Percentiles rank a stretch among this genome's conserved stretches.
phyloP scores from a whole-genome alignment of 2,329 filamentous ascomycete species.

The Calonectria honghensis region DNA sequence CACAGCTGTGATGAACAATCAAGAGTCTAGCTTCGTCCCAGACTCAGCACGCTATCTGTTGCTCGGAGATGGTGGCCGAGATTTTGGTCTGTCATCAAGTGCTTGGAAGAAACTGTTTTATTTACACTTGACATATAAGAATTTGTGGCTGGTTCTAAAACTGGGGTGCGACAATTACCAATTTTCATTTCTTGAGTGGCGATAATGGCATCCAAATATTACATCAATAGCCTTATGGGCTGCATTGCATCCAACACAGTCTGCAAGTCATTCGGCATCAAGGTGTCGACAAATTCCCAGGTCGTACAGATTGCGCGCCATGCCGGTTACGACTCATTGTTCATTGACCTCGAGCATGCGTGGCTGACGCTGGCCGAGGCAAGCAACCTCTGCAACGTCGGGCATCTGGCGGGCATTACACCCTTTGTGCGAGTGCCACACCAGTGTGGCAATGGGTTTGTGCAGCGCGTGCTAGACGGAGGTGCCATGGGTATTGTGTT shows the following conservation, averaged over 20 bases:
- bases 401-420: conserved; percentile 53
- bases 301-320: conserved; percentile 59
- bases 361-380: conserved; percentile 57
- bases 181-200: background rate
- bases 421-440: conserved; percentile 59
- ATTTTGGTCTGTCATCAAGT: background rate
- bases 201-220: conserved; percentile 22
- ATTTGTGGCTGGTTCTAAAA: background rate
- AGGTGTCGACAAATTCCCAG: conserved; percentile 52
- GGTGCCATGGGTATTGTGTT: conserved; percentile 59
- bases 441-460: conserved; percentile 59
- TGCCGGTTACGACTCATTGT: conserved; percentile 60
- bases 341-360: conserved; percentile 64
- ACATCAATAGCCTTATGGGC: conserved; percentile 30
- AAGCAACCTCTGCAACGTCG: conserved; percentile 55
- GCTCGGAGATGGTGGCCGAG: background rate
- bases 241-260: conserved; percentile 34
- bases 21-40: background rate
- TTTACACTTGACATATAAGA: background rate
- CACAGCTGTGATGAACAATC: background rate
- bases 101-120: background rate
- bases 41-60: background rate
- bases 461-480: conserved; percentile 58
- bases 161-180: background rate
- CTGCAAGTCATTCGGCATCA: conserved; percentile 56